These are phyloP conservation scores for Monosporozyma aquatica DNA, from an alignment of 805 yeast genomes.

Conservation along the genomic window DNA sequence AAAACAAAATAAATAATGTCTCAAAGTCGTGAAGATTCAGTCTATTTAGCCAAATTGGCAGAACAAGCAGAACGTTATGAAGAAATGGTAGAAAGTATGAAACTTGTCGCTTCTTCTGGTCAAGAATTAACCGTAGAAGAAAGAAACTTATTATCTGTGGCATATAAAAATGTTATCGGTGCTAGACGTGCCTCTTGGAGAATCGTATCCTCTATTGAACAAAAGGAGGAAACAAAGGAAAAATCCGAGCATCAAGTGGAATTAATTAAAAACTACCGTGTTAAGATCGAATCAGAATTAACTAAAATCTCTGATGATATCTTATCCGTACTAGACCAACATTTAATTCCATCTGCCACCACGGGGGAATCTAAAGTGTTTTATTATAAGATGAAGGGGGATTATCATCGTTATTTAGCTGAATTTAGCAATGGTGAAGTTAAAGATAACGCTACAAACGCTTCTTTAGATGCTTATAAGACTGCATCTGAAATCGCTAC, in stretches of 20 bases:
- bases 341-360: conserved; percentile 84
- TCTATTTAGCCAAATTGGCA: conserved; percentile 92
- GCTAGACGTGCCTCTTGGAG: conserved; percentile 99
- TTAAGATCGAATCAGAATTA: conserved; percentile 84
- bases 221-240: conserved; percentile 92
- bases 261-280: conserved; percentile 84
- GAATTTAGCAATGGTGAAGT: conserved; percentile 85
- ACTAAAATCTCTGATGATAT: conserved; percentile 89
- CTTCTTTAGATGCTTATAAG: conserved; percentile 86
- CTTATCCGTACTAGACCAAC: conserved; percentile 71
- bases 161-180: conserved; percentile 94
- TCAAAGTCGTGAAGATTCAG: conserved; percentile 91
- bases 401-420: conserved; percentile 94
- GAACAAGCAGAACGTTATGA: conserved; percentile 98
- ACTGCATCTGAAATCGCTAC: conserved; percentile 92
- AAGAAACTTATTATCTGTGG: conserved; percentile 89
- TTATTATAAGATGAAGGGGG: conserved; percentile 98
- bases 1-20: conserved; percentile 39
- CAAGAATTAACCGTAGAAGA: conserved; percentile 92
- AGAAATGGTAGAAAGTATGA: conserved; percentile 97
- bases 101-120: conserved; percentile 87
- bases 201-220: conserved; percentile 92
- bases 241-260: conserved; percentile 70
- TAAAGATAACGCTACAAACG: conserved; percentile 84
- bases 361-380: conserved; percentile 95